Base-by-base conservation (phyloP, 495 filamentous ascomycete genomes). In the Astrocystis sublimbata region DNA sequence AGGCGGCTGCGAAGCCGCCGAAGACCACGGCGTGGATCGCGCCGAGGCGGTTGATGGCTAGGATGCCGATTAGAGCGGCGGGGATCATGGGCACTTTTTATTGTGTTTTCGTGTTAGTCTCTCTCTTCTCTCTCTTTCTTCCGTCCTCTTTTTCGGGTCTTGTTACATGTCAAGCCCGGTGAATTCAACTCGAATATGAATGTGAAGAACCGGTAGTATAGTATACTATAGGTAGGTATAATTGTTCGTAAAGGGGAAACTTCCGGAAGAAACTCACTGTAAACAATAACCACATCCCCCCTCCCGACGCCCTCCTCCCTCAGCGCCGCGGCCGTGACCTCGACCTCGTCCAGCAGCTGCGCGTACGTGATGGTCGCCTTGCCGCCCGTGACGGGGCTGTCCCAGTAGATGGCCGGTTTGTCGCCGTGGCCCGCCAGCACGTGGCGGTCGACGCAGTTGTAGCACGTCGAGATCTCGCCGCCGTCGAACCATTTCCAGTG, bases 1-100 rank as follows among this genome's bases (percentile, higher is more conserved):
- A 90, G 17, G 81, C 78, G 6, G 92, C 76, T 0, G 91, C 91
- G 66, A 97, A 97, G 1, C 93, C 93, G 10, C 93, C 93, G 72
- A 97, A 97, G 3, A 97, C 93, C 7, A 93, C 92, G 4, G 90
- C 86, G 65, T 97, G 93, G 56, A 96, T 88, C 6, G 93, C 93
- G 23, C 93, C 93, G 0, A 97, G 78, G 0, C 92, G 88, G 42
- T 83, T 83, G 63, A 90, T 85, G 26, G 93, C 92, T 3, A 97
- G 86, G 23, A 92, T 89, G 21, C 90, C 92, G 51, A 96, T 88
- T 17, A 96, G 71, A 7, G 93, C 89, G 4, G 91, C 89, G 1
- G 93, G 93, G 36, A 97, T 92, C 93, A 97, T 97, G 57, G 93
- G 93, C 93, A 97, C 90, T 93, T 36, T 0, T 7, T 45, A 2